Base-by-base conservation (phyloP, 2,329 filamentous ascomycete species). In the Colletotrichum sp. region DNA sequence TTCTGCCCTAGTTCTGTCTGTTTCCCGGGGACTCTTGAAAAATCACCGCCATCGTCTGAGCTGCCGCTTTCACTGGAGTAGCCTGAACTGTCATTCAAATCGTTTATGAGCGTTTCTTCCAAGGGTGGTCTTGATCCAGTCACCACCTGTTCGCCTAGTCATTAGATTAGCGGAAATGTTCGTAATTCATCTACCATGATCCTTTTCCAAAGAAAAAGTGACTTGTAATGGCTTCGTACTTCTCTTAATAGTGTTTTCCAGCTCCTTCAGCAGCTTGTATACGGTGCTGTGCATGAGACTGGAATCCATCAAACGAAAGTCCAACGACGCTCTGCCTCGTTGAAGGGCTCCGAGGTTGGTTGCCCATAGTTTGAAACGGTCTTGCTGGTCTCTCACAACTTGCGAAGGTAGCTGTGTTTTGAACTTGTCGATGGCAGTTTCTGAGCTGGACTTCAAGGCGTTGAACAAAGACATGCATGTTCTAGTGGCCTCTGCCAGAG, bases 361-460 rank as follows among this genome's bases (percentile, higher is more conserved):
- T 8, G 70, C 70, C 70, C 70, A 72, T 18, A 72, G 15, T 21
- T 49, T 72, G 32, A 72, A 72, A 21, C 70, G 62, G 18, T 72
- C 70, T 15, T 16, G 63, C 21, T 72, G 67, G 24, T 59, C 26
- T n/a, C 13, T 9, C 8, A 60, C 28, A 6, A 62, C 52, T 34
- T 26, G 9, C 1, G 49, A 9, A 39, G 28, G 49, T 1, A 69
- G 21, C 10, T 69, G 30, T 8, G 5, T 1, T n/a, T 12, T 44
- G 21, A 32, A 39, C 36, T 9, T 39, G 16, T 39, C 36, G 16
- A 18, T 18, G 16, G 36, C 16, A 18, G 36, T 39, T 5, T 39
- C 36, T 18, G 36, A 39, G 16, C 15, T 39, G 16, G 36, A 39
- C 16, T 18, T 39, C 1, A 24, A 13, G 49, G 18, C 24, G 30